These are phyloP conservation scores for Artomyces pyxidatus DNA, from an alignment of 768 basidiomycete species.

Conservation along the genomic window DNA sequence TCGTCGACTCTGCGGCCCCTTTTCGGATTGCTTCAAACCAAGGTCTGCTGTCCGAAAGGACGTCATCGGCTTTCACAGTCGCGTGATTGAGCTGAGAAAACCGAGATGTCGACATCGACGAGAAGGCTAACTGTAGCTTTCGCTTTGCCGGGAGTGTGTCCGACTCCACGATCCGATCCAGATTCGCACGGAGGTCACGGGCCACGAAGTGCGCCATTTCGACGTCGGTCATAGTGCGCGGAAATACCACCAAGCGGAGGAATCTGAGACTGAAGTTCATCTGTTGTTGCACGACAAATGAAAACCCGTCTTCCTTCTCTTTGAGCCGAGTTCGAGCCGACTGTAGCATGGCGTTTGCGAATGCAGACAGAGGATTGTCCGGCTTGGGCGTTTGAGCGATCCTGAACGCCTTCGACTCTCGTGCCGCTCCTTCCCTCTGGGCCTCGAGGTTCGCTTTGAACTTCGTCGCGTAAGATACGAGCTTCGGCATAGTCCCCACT, in stretches of 20 bases:
- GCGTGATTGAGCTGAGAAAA: constrained; percentile 54
- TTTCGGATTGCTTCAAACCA: constrained; percentile 60
- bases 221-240: constrained; percentile 67
- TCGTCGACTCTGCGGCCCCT: constrained; percentile 59
- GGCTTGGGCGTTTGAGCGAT: constrained; percentile 65
- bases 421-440: constrained; percentile 68
- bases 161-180: constrained; percentile 54
- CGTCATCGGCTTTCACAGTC: constrained; percentile 28
- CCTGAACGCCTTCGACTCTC: constrained; percentile 73
- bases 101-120: constrained; percentile 69
- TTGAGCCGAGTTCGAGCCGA: constrained; percentile 66
- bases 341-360: constrained; percentile 78
- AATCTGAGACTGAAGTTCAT: constrained; percentile 62
- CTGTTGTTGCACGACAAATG: constrained; percentile 59
- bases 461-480: constrained; percentile 66
- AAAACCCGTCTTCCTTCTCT: constrained; percentile 52
- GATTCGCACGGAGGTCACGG: constrained; percentile 56
- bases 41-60: constrained; percentile 33
- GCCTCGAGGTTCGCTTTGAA: constrained; percentile 65
- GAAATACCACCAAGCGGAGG: constrained; percentile 68
- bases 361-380: constrained; percentile 73
- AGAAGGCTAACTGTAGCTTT: constrained; percentile 64
- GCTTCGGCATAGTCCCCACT: constrained; percentile 68
- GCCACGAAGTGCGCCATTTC: constrained; percentile 75
- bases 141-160: constrained; percentile 44